Percentiles rank a stretch among this genome's conserved stretches.
phyloP scores from a whole-genome alignment of 2,329 filamentous ascomycete genomes.

The Calonectria henricotiae region DNA sequence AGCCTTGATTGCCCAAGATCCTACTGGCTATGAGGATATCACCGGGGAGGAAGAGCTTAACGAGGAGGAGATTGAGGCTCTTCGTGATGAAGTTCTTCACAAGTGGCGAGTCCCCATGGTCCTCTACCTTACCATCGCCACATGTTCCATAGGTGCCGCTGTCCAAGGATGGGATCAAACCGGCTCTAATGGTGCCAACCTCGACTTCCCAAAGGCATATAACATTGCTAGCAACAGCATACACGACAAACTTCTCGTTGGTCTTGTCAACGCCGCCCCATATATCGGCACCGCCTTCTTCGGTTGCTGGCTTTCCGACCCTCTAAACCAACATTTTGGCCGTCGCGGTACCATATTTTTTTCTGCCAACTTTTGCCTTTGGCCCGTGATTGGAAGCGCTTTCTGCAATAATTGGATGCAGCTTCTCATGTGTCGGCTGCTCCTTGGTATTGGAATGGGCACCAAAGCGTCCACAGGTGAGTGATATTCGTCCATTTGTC shows the following conservation, averaged over 20 bases:
- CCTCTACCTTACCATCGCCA: slow-evolving; percentile 78
- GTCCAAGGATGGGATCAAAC: slow-evolving; percentile 81
- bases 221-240: slow-evolving; percentile 59
- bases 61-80: slow-evolving; percentile 72
- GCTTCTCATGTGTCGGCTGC: slow-evolving; percentile 79
- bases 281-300: slow-evolving; percentile 67
- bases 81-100: slow-evolving; percentile 77
- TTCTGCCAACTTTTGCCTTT: slow-evolving; percentile 80
- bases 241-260: slow-evolving; percentile 69
- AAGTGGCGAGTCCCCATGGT: slow-evolving; percentile 77
- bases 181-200: slow-evolving; percentile 75
- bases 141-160: slow-evolving; percentile 80
- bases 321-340: slow-evolving; percentile 67
- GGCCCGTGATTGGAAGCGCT: slow-evolving; percentile 79
- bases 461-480: slow-evolving; percentile 76
- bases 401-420: slow-evolving; percentile 82
- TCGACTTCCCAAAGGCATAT: slow-evolving; percentile 73
- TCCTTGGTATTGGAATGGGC: slow-evolving; percentile 85
- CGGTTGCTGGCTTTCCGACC: slow-evolving; percentile 79
- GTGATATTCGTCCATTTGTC: slow-evolving; percentile 39
- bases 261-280: slow-evolving; percentile 77
- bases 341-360: slow-evolving; percentile 77
- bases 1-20: slow-evolving; percentile 82
- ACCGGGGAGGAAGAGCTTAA: slow-evolving; percentile 71
- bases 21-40: slow-evolving; percentile 74